Evolutionary conservation across 169 alveolate genomes (phyloP).

Genomic region (Plasmodium ovale): DNA sequence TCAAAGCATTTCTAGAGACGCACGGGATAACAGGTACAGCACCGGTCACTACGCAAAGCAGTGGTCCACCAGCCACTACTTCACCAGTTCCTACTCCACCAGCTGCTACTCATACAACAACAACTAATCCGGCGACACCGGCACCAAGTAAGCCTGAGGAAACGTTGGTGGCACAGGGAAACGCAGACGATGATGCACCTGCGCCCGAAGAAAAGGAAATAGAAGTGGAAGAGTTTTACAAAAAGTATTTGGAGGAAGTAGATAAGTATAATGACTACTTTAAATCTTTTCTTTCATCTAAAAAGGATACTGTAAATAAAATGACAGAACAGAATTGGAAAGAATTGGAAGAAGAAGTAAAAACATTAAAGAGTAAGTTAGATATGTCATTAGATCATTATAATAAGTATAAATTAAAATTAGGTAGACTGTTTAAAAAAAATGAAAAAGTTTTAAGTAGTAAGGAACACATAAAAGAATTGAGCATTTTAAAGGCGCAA

Average conservation of each 20-base stretch:
- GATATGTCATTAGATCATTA: neutral
- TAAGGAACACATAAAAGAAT: neutral
- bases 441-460: neutral
- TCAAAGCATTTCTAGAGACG: slow-evolving; percentile 7
- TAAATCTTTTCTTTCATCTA: slow-evolving; percentile 10
- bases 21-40: neutral
- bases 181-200: neutral
- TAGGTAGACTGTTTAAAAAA: slow-evolving; percentile 25
- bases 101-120: neutral
- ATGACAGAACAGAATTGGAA: neutral
- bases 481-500: slow-evolving; percentile 12
- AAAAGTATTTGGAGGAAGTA: neutral
- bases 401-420: slow-evolving; percentile 42
- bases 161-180: neutral
- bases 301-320: neutral
- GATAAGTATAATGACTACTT: slow-evolving; percentile 2
- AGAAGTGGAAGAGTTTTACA: neutral
- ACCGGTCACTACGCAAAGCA: neutral
- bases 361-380: neutral
- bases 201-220: too few relatives aligned
- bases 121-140: neutral
- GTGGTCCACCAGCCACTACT: neutral
- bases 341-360: slow-evolving; percentile 14
- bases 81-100: neutral
- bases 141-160: neutral